A percentile compares a stretch with the other conserved stretches of the same genome.
Conservation (phyloP, 768 basidiomycete genomes). For the Lactarius vividus region DNA sequence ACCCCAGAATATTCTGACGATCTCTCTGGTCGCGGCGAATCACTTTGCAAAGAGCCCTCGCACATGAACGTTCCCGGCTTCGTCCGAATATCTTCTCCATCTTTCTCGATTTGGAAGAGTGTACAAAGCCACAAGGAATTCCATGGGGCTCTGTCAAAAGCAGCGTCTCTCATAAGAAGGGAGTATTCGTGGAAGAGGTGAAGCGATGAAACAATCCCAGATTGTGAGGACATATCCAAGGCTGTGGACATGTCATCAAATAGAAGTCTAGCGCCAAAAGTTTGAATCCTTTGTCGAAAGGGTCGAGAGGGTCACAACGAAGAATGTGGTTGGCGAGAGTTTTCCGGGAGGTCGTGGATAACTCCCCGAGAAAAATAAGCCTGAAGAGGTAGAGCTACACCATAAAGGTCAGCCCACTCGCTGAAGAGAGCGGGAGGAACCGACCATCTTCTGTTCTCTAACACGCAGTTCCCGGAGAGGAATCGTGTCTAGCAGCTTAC, state of each 20-base stretch:
- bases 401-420: too few relatives aligned
- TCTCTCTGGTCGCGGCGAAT: neutral
- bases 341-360: too few relatives aligned
- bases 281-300: neutral
- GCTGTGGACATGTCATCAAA: constrained; percentile 17
- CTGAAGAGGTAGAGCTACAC: too few relatives aligned
- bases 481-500: too few relatives aligned
- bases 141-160: constrained; percentile 17
- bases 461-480: too few relatives aligned
- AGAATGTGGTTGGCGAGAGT: neutral
- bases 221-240: constrained; percentile 15
- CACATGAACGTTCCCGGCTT: constrained; percentile 5
- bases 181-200: constrained; percentile 17
- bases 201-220: constrained; percentile 8
- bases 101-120: constrained; percentile 16
- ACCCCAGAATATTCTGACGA: neutral
- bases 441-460: too few relatives aligned
- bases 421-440: too few relatives aligned
- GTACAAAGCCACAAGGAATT: constrained; percentile 6
- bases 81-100: constrained; percentile 6
- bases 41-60: neutral
- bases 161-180: constrained; percentile 12
- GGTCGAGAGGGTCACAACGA: too few relatives aligned
- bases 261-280: constrained; percentile 12
- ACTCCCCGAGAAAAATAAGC: too few relatives aligned